phyloP scores from a whole-genome alignment of 2,329 filamentous ascomycete genomes.

The Botrytis elliptica region DNA sequence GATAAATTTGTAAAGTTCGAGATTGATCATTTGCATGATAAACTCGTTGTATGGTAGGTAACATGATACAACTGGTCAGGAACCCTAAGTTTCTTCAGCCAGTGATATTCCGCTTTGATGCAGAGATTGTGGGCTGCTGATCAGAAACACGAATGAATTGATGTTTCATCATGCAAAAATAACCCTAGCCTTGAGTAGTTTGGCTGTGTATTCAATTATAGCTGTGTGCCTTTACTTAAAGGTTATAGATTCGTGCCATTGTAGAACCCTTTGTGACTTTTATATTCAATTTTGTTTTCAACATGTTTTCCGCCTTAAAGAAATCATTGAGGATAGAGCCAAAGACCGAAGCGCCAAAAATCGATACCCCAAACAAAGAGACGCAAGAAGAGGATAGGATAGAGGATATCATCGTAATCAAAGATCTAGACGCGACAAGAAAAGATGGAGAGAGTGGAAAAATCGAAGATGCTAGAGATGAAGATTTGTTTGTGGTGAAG shows the following conservation, averaged over 20 bases:
- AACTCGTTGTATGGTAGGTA: not conserved
- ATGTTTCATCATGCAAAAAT: slow-evolving; percentile 16
- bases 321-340: slow-evolving; percentile 11
- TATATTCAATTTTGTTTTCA: not conserved
- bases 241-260: not conserved
- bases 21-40: slow-evolving; percentile 13
- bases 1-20: not conserved
- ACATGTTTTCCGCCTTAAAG: slow-evolving; percentile 13
- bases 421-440: slow-evolving; percentile 6
- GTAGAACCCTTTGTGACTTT: not conserved
- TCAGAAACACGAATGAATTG: slow-evolving; percentile 1
- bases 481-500: slow-evolving; percentile 3
- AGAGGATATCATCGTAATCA: not conserved
- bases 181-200: not conserved
- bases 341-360: slow-evolving; percentile 1
- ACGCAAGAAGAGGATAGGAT: not conserved
- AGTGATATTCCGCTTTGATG: slow-evolving; percentile 11
- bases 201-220: not conserved
- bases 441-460: not conserved
- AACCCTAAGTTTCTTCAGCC: not conserved
- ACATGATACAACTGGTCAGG: slow-evolving; percentile 19
- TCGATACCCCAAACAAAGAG: not conserved
- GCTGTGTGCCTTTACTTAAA: slow-evolving; percentile 15
- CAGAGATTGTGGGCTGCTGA: not conserved
- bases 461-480: not conserved